Evolutionary conservation across 2,329 filamentous ascomycete genomes (phyloP), one percentile per base, ranked within the genome.

Genomic region (Corynespora cassiicola): DNA sequence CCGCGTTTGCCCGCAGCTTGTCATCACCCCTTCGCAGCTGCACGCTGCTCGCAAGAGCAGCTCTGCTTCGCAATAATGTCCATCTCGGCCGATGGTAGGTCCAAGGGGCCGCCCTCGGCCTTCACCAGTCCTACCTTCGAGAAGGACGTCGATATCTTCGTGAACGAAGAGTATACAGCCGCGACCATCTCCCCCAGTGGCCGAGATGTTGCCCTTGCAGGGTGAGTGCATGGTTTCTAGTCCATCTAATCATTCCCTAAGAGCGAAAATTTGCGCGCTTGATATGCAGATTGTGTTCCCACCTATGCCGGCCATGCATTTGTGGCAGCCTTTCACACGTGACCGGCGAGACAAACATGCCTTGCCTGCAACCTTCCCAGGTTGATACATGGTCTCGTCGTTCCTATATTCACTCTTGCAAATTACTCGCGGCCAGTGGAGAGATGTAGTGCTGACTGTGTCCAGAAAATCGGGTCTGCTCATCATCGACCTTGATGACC

Each of bases 181-280:
- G 91, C 92, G 55, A 92, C 90, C 43, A 96, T 96, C 69, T 95
- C 91, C 14, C 91, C 91, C 2, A 91, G 87, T 45, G 90, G 92
- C 31, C 82, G 92, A 56, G 92, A 96, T 72, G 84, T 96, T 39
- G 91, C 92, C 22, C 77, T 96, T 49, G 92, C 90, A 37, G 95
- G 90, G 78, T 79, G 67, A 55, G 74, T 26, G 11, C 21, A 7
- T 18, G 14, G 8, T n/a, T n/a, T n/a, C n/a, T n/a, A n/a, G n/a
- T n/a, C n/a, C n/a, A n/a, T n/a, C n/a, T n/a, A n/a, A n/a, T n/a
- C n/a, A n/a, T n/a, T n/a, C n/a, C n/a, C n/a, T n/a, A n/a, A n/a
- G n/a, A n/a, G n/a, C n/a, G n/a, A n/a, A n/a, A n/a, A n/a, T n/a
- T n/a, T n/a, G n/a, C n/a, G n/a, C n/a, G n/a, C n/a, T n/a, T n/a